A percentile compares a stretch with the other conserved stretches of the same genome.
Conservation (phyloP, 2,329 filamentous ascomycete species). For the Diaporthe sp. region DNA sequence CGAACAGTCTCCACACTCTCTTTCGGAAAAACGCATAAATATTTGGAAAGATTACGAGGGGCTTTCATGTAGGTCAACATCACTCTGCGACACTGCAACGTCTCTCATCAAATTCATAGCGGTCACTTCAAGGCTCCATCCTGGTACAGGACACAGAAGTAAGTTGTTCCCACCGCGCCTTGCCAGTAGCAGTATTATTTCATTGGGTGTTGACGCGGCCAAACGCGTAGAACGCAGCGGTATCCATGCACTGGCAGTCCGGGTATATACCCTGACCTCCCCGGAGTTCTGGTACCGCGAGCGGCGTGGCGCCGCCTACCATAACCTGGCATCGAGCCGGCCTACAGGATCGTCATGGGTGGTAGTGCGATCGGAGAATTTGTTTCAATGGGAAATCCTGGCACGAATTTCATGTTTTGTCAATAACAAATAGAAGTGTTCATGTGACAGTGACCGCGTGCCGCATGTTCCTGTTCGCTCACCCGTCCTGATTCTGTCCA, state of each 20-base stretch:
- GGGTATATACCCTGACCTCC: too few species aligned
- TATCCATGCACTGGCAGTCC: too few species aligned
- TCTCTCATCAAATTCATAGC: too few species aligned
- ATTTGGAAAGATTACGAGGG: not conserved
- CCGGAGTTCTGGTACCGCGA: not conserved
- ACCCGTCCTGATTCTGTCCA: not conserved
- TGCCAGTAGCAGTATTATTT: not conserved
- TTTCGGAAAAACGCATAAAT: too few species aligned
- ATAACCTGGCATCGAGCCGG: not conserved
- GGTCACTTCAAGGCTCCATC: not conserved
- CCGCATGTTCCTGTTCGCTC: not conserved
- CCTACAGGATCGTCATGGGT: not conserved
- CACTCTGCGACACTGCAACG: too few species aligned
- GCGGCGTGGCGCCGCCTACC: not conserved
- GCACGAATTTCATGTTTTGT: not conserved
- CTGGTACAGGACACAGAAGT: not conserved
- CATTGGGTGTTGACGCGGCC: not conserved
- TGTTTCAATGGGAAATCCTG: not conserved
- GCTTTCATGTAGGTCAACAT: not conserved
- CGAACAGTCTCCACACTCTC: not conserved
- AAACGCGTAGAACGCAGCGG: not conserved
- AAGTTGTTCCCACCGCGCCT: not conserved
- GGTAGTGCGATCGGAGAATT: conserved; percentile 7
- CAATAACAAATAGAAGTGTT: not conserved
- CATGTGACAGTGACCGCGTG: not conserved